Conservation (phyloP, 2,329 filamentous ascomycete genomes). For the Lojkania enalia region DNA sequence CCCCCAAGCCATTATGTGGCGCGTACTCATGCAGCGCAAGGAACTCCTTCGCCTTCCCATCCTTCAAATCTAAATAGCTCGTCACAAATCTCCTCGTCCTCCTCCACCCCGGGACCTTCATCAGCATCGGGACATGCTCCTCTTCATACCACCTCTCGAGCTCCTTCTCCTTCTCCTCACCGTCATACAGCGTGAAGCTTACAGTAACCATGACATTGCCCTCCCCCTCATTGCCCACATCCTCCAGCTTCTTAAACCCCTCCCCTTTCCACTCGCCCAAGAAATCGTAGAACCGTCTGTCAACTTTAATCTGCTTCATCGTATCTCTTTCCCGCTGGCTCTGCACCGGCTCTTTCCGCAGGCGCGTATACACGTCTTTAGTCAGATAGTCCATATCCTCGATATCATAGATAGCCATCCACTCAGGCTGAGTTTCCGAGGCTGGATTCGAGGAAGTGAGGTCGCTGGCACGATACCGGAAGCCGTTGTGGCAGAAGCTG, state of each 20-base stretch:
- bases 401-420: slow-evolving; percentile 81
- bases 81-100: slow-evolving; percentile 72
- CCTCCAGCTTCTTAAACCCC: slow-evolving; percentile 63
- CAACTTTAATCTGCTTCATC: slow-evolving; percentile 69
- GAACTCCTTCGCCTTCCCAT: slow-evolving; percentile 54
- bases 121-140: slow-evolving; percentile 72
- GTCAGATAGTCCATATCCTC: slow-evolving; percentile 72
- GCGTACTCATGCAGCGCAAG: slow-evolving; percentile 74
- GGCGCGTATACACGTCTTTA: slow-evolving; percentile 68
- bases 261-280: slow-evolving; percentile 59
- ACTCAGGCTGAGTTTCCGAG: slow-evolving; percentile 59
- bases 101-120: slow-evolving; percentile 77
- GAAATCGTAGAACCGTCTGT: slow-evolving; percentile 71
- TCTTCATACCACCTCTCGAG: slow-evolving; percentile 72
- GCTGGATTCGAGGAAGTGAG: slow-evolving; percentile 33
- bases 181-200: slow-evolving; percentile 61
- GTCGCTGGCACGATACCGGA: slow-evolving; percentile 75
- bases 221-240: slow-evolving; percentile 59
- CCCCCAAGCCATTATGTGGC: slow-evolving; percentile 66
- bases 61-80: slow-evolving; percentile 56
- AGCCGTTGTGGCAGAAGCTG: slow-evolving; percentile 73
- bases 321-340: slow-evolving; percentile 63
- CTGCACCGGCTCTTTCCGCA: slow-evolving; percentile 62
- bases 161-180: slow-evolving; percentile 55
- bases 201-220: slow-evolving; percentile 64